Percentiles rank a stretch among this genome's conserved stretches.
Conservation (phyloP, 2,329 filamentous ascomycete species). For the Aspergillus quadricinctus region DNA sequence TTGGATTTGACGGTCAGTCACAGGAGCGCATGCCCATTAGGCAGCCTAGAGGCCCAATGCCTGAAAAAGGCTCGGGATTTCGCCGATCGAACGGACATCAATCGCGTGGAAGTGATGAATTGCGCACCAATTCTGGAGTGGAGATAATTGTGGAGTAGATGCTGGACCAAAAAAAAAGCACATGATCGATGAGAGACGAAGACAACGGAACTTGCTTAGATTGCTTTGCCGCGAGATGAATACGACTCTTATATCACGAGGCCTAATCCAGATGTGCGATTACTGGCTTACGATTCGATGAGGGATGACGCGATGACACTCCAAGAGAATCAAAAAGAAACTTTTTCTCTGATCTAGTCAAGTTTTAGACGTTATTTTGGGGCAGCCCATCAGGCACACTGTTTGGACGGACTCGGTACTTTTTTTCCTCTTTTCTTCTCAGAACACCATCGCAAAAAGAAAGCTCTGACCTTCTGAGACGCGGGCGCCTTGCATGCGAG, state of each 20-base stretch:
- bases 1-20: constrained; percentile 53
- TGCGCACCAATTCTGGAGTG: constrained; percentile 56
- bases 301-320: constrained; percentile 46
- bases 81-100: constrained; percentile 59
- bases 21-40: constrained; percentile 54
- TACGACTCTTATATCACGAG: constrained; percentile 40
- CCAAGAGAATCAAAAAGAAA: constrained; percentile 36
- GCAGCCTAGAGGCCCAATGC: constrained; percentile 58
- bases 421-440: constrained; percentile 24
- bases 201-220: constrained; percentile 32
- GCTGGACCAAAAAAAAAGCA: constrained; percentile 13
- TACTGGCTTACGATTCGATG: constrained; percentile 45
- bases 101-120: constrained; percentile 59
- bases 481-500: constrained; percentile 22
- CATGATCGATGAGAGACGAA: constrained; percentile 27
- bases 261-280: constrained; percentile 34
- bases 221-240: constrained; percentile 39
- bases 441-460: constrained; percentile 28
- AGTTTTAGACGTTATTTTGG: constrained; percentile 41
- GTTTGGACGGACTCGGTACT: constrained; percentile 26
- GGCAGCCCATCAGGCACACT: constrained; percentile 35
- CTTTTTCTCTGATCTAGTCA: constrained; percentile 38
- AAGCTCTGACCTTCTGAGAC: constrained; percentile 20
- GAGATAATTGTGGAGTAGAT: constrained; percentile 61
- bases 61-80: constrained; percentile 57